These are phyloP conservation scores for Spergularia azorica DNA, from an alignment of 179 eudicot genomes.

Conservation along the genomic window DNA sequence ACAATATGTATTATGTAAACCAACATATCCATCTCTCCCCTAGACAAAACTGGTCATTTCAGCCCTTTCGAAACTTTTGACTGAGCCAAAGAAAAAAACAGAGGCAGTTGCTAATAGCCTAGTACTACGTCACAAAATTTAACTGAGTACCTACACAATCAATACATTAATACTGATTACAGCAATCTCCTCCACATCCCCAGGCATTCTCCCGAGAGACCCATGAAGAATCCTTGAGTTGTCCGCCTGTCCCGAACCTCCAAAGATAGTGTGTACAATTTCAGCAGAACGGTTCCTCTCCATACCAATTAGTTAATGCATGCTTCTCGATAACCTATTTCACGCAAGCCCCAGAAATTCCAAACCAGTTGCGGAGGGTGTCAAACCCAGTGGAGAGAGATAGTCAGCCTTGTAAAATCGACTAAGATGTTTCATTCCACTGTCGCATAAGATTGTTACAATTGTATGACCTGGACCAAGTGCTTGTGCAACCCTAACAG, in stretches of 20 bases:
- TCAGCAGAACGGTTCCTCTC: background rate
- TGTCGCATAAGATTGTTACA: conserved; percentile 86
- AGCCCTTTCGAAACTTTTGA: background rate
- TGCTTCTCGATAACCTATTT: background rate
- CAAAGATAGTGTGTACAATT: background rate
- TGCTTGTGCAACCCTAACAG: conserved; percentile 68
- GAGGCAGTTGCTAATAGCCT: background rate
- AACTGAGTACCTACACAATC: background rate
- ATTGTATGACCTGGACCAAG: conserved; percentile 92
- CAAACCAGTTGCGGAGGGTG: conserved; percentile 61
- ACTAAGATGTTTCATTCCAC: conserved; percentile 94
- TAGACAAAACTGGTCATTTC: background rate
- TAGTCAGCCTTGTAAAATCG: conserved; percentile 66
- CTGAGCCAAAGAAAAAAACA: background rate
- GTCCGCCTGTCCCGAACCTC: conserved; percentile 1
- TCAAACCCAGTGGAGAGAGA: conserved; percentile 61
- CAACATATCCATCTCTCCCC: background rate
- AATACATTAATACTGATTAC: background rate
- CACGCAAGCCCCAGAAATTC: conserved; percentile 52
- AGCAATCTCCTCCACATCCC: background rate
- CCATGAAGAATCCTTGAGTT: too few relatives aligned
- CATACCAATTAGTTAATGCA: background rate
- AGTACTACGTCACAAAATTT: too few relatives aligned
- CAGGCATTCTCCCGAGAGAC: background rate
- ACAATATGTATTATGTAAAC: background rate